Base-by-base conservation (phyloP, 1,284 basidiomycete genomes). In the Earliella scabrosa region DNA sequence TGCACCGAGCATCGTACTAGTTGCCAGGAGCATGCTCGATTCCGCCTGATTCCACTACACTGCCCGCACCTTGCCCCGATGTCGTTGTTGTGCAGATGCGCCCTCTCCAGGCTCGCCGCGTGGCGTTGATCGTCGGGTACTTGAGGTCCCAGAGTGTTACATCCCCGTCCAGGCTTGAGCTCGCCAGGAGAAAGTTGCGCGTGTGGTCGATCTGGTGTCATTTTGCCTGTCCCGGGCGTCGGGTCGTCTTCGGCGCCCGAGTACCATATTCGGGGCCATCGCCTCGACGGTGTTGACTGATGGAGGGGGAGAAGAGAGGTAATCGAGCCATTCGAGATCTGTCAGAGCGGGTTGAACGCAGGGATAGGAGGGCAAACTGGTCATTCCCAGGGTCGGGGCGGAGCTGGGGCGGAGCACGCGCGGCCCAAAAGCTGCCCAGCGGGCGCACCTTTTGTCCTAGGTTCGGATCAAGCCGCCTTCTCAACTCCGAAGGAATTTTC, bases 261-360 rank as follows among this genome's bases (percentile, higher is more conserved):
- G 87, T 52, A 99, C 87, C 55, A 90, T 88, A 62, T 92, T 86
- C 0, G 97, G 97, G 71, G 97, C 98, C 78, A 98, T 90, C 10
- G 93, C 88, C 68, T 99, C 97, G 50, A 99, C 83, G 23, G 91
- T 82, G 71, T 99, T 96, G 63, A 98, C 82, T 40, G 93, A 95
- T 14, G 73, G 66, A 13, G 74, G 68, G 21, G 81, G 79, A 16
- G 83, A 77, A 20, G 94, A 92, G 11, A 89, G 83, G 72, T 95
- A 98, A 74, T 99, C 94, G 61, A 99, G 88, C 97, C 97, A 99
- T 81, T 99, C 97, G 56, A 99, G 89, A 68, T n/a, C n/a, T n/a
- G n/a, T n/a, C 97, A 98, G 56, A 99, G 89, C 3, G 97, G 97
- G 77, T n/a, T n/a, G n/a, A n/a, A n/a, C n/a, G n/a, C n/a, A n/a